Evolutionary conservation across 495 filamentous ascomycete genomes (phyloP), one percentile per base, ranked within the genome.

Genomic region (Penicillium roqueforti): DNA sequence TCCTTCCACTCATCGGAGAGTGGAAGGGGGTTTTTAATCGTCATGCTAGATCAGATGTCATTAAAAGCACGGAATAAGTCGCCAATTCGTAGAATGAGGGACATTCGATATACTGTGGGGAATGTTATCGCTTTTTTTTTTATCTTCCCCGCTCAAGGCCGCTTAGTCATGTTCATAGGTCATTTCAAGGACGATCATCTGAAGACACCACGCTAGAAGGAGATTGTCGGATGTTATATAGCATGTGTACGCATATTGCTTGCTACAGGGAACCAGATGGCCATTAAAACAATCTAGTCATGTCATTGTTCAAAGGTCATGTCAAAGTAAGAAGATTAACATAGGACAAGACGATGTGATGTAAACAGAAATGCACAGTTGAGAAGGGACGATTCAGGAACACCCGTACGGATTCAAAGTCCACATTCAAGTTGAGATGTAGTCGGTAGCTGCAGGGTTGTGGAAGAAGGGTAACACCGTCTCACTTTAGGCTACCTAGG

Each of bases 1-100:
- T 76, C 71, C n/a, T 71, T 61, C 70, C 86, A 88, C 45, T 76
- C 77, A 1, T 72, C 69, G 16, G 76, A 63, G 58, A 84, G 68
- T 25, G 88, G 88, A 25, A 91, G 78, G 23, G 79, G 74, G n/a
- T 40, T 47, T 34, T 53, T 43, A 25, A 41, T 57, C 41, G 61
- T 51, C 66, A 68, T 69, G 26, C 14, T 43, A 7, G 20, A 23
- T 19, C 37, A 49, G n/a, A 19, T 38, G 18, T 8, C 10, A 39
- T 8, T n/a, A 47, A 37, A 22, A 50, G 36, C 47, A 29, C 47
- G 18, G 40, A 37, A 29, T 16, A 50, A 28, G 32, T 29, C 9
- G n/a, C 38, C 46, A 49, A 49, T 26, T 37, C 46, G 13, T 28
- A 3, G 39, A 49, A 38, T 6, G n/a, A 50, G 34, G 32, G 47